Base-by-base conservation (phyloP, 2,329 filamentous ascomycete species). In the Alternaria dauci region DNA sequence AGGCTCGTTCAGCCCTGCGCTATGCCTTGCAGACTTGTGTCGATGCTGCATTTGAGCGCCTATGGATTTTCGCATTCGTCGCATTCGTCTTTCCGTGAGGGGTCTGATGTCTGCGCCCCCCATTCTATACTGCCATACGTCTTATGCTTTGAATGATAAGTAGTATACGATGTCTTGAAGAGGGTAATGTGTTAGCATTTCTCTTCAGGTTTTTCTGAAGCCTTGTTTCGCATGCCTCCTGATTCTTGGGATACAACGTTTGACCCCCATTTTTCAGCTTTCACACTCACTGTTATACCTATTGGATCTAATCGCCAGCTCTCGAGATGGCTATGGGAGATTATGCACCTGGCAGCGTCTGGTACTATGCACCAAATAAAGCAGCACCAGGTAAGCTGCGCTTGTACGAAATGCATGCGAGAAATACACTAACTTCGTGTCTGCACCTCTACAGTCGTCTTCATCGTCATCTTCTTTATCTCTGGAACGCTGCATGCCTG, bases 331-430 rank as follows among this genome's bases (percentile, higher is more conserved):
- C 69, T 4, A 70, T 76, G 66, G 72, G 74, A 60, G 70, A 74
- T 47, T 76, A 75, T 53, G 76, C 71, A 30, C 68, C 72, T 0
- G 75, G 74, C 28, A 78, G 73, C 51, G 59, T 74, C 1, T 76
- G 77, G 76, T 76, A 69, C 66, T 88, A 87, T 62, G 81, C 81
- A 12, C 86, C 86, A 0, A 86, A 84, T 71, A 85, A 86, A 70
- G 79, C 65, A 5, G 85, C 85, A 0, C 85, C 86, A 0, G 20
- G 20, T 23, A 23, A 23, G 20, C 20, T 23, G 20, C 20, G 20
- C 20, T 23, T 23, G 20, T 23, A 23, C 20, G 20, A 23, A 23
- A 23, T 23, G 20, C 20, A 23, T 23, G 20, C 20, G 20, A 23
- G 20, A 23, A 23, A 23, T 23, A 4, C 20, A 23, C 20, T 23